Evolutionary conservation across 495 filamentous ascomycete species (phyloP), one percentile per base, ranked within the genome.

Genomic region (Neurospora sp.): DNA sequence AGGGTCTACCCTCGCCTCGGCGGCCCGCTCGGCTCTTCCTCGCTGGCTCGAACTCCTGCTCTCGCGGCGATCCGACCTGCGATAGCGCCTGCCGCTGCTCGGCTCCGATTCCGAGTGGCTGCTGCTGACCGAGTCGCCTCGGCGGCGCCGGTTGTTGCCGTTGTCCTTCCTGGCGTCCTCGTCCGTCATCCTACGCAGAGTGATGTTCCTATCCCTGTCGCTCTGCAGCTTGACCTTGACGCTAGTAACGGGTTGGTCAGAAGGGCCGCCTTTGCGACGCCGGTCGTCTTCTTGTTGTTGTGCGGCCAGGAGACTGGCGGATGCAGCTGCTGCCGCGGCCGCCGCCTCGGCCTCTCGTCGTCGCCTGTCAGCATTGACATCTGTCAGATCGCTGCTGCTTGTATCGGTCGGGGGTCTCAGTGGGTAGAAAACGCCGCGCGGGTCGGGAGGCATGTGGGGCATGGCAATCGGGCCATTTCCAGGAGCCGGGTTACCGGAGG

Each of bases 171-270:
- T 79, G 4, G 91, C 91, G 86, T 97, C 94, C 79, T 93, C 89
- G 74, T 95, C 93, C 9, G 91, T 93, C 14, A 97, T 82, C 38
- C 92, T 86, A 31, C 93, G 88, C 22, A 97, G 85, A 12, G 94
- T 97, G 68, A 97, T 90, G 75, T 93, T 91, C 40, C 90, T 88
- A 71, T 92, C 90, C 31, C 80, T 79, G 76, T 97, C 91, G 70
- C 90, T 87, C 81, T 93, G 90, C 83, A 94, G 89, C 79, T 91
- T 91, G 37, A 97, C 86, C 81, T 93, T 93, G 69, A 96, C 89
- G 71, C 89, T 91, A 3, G 40, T 42, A 42, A 42, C 14, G 40
- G 93, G 90, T 20, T 89, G 88, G 14, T 87, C 88, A 18, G 83
- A 81, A 14, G 86, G 82, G 46, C 81, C 81, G 48, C 80, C 76